Percentiles rank a stretch among this genome's conserved stretches.
These are phyloP conservation scores for Cystobasidium slooffiae DNA, from an alignment of 1,284 basidiomycete genomes.

Conservation along the genomic window DNA sequence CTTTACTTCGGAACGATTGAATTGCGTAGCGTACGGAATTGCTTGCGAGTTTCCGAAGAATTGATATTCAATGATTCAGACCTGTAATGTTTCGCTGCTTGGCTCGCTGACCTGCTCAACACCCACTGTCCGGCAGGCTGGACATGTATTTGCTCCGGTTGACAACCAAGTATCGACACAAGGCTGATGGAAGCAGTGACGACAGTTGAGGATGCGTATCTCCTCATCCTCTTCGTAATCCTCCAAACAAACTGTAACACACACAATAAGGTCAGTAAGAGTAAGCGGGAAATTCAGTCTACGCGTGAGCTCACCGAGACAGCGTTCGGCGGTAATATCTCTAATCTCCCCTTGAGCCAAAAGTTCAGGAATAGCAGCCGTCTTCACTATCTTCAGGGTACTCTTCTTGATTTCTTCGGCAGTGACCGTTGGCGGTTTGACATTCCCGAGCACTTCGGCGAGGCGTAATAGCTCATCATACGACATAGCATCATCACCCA, in stretches of 20 bases:
- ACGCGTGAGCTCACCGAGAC: slow-evolving; percentile 61
- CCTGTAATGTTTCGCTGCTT: not conserved
- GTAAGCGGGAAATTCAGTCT: not conserved
- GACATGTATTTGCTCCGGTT: slow-evolving; percentile 83
- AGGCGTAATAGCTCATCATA: slow-evolving; percentile 64
- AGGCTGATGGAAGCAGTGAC: slow-evolving; percentile 79
- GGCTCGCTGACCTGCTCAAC: slow-evolving; percentile 5
- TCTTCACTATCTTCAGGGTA: slow-evolving; percentile 71
- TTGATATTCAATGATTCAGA: too few relatives aligned
- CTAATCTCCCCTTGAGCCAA: slow-evolving; percentile 68
- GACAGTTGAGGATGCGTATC: slow-evolving; percentile 75
- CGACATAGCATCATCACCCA: slow-evolving; percentile 39
- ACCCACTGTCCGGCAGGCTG: slow-evolving; percentile 71
- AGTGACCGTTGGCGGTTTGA: slow-evolving; percentile 75
- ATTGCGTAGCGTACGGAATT: too few relatives aligned
- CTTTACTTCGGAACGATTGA: too few relatives aligned
- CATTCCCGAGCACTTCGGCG: slow-evolving; percentile 74
- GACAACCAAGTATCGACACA: slow-evolving; percentile 87
- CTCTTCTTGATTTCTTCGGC: slow-evolving; percentile 80
- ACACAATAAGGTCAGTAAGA: slow-evolving; percentile 3
- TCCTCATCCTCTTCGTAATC: slow-evolving; percentile 77
- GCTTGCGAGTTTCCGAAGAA: too few relatives aligned
- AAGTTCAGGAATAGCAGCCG: slow-evolving; percentile 55
- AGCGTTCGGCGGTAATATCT: slow-evolving; percentile 73
- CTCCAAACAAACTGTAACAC: slow-evolving; percentile 70